Percentiles rank a stretch among this genome's conserved stretches.
These are phyloP conservation scores for Conticribra weissflogii DNA, from an alignment of 108 stramenopile species.

Conservation along the genomic window DNA sequence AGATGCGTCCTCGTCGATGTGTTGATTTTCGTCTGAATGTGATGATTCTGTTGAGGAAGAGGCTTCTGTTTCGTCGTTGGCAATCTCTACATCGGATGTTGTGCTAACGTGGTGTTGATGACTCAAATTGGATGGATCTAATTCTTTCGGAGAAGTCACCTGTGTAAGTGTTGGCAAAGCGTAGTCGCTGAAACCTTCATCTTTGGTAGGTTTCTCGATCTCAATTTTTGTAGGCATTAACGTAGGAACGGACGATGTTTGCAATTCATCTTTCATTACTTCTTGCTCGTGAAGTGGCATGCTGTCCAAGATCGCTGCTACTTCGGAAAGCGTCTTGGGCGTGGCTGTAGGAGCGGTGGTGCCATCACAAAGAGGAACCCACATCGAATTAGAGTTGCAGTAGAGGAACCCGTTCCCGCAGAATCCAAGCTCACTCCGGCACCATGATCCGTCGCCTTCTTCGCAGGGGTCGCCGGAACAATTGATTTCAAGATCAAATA, in stretches of 20 bases:
- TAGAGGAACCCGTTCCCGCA: conserved; percentile 31
- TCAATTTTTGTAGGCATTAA: no score
- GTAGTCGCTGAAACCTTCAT: conserved; percentile 20
- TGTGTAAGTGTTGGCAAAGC: conserved; percentile 22
- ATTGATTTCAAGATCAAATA: conserved; percentile 13
- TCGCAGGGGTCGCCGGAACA: conserved; percentile 39
- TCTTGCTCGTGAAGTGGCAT: no score
- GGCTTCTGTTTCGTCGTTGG: background rate
- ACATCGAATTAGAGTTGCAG: conserved; percentile 29
- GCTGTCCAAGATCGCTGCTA: background rate
- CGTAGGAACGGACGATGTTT: background rate
- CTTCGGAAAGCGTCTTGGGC: background rate
- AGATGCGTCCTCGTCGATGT: background rate
- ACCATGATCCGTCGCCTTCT: conserved; percentile 31
- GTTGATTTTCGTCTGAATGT: background rate
- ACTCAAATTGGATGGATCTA: background rate
- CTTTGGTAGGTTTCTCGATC: no score
- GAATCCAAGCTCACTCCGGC: conserved; percentile 37
- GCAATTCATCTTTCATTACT: background rate
- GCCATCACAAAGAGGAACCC: conserved; percentile 32
- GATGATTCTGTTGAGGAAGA: background rate
- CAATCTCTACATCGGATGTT: background rate
- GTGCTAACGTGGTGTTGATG: background rate
- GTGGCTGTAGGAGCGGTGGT: background rate
- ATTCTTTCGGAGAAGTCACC: conserved; percentile 7